Evolutionary conservation across 257 asterid species (phyloP), one percentile per base, ranked within the genome.

Genomic region (Marsdenia floribunda): DNA sequence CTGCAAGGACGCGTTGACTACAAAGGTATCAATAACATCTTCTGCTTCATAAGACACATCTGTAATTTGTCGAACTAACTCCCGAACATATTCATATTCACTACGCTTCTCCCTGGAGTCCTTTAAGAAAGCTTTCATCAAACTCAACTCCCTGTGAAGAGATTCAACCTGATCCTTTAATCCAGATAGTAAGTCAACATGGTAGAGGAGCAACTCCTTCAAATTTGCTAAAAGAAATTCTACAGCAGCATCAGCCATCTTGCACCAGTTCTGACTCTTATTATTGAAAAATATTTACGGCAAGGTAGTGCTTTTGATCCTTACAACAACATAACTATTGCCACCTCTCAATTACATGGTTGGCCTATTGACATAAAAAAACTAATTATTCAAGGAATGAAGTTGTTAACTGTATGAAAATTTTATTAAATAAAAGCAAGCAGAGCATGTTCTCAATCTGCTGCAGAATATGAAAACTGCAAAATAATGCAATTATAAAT

Each of bases 81-180:
- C 87, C 54, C 85, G 46, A n/a, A 81, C 84, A 55, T 74, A 83
- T 72, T 81, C 87, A 24, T 70, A 83, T 65, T 85, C 87, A 16
- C 79, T 47, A 3, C 80, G 82, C 80, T 79, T 81, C 68, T 83
- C 86, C 47, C 81, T 64, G 0, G 87, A 83, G 82, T 85, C 87
- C 77, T 81, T 83, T 63, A 85, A 85, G 82, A 85, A 83, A 10
- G 84, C 87, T 66, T 79, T 83, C 89, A 85, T 75, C 86, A 83
- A 77, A 76, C 86, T 81, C 5, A 85, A 81, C 49, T 85, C 87
- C 44, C 74, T 72, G 26, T 85, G 87, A 75, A 85, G 87, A 47
- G 87, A 83, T 68, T 85, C 87, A 29, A 83, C 84, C 71, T 83
- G 82, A 72, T 83, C 84, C 73, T 83, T 79, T 33, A 81, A 77